These are phyloP conservation scores for Williopsis jadinii DNA, from an alignment of 1,139 yeast genomes.

Conservation along the genomic window DNA sequence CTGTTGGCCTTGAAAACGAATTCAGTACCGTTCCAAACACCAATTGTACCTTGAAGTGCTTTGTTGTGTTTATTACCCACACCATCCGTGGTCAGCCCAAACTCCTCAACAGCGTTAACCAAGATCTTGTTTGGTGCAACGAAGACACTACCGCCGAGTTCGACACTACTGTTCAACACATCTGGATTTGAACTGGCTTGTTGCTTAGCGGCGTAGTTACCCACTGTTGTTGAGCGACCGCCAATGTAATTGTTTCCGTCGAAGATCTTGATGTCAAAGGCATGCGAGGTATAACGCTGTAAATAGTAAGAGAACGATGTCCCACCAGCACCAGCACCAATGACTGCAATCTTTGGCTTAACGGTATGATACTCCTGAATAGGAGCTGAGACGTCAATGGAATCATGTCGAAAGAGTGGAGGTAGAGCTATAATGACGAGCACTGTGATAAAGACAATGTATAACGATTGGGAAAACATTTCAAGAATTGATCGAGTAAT, in stretches of 20 bases:
- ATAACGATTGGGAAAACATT: too few relatives aligned
- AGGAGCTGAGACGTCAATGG: too few relatives aligned
- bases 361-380: too few relatives aligned
- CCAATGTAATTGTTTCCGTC: conserved; percentile 30
- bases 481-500: too few relatives aligned
- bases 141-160: conserved; percentile 38
- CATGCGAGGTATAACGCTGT: conserved; percentile 25
- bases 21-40: conserved; percentile 34
- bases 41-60: conserved; percentile 20
- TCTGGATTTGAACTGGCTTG: neutral
- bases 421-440: too few relatives aligned
- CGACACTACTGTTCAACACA: conserved; percentile 19
- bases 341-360: conserved; percentile 27
- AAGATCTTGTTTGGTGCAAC: conserved; percentile 33
- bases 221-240: conserved; percentile 32
- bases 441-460: too few relatives aligned
- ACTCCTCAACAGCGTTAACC: conserved; percentile 27
- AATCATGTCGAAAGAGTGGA: too few relatives aligned
- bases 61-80: conserved; percentile 9
- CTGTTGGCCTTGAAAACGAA: conserved; percentile 12
- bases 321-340: conserved; percentile 46
- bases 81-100: conserved; percentile 19
- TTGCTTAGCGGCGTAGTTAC: conserved; percentile 9
- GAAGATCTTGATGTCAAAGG: conserved; percentile 29
- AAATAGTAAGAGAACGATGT: conserved; percentile 35